Conservation (phyloP, 2,329 filamentous ascomycete species). For the Penicillium crustosum region DNA sequence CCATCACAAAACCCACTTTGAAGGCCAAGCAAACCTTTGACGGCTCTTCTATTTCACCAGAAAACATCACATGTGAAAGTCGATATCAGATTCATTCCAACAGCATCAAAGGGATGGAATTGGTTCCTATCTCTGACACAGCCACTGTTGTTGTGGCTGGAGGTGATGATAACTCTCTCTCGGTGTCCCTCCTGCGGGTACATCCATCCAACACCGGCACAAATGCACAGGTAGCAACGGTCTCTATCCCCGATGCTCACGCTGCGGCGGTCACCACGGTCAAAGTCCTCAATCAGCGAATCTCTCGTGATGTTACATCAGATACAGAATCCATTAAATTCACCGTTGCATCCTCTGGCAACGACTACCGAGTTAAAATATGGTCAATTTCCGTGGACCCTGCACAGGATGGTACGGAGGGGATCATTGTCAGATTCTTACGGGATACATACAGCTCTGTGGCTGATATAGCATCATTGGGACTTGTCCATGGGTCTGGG, state of each 20-base stretch:
- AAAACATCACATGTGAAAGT: conserved; percentile 35
- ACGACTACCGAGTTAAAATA: conserved; percentile 49
- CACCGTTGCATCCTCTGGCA: conserved; percentile 42
- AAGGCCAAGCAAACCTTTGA: conserved; percentile 26
- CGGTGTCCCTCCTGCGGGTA: conserved; percentile 50
- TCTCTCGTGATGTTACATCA: background rate
- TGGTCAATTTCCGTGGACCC: conserved; percentile 40
- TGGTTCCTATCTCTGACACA: conserved; percentile 32
- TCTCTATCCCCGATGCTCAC: conserved; percentile 45
- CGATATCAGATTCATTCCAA: conserved; percentile 69
- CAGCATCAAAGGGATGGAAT: conserved; percentile 64
- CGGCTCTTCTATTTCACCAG: conserved; percentile 17
- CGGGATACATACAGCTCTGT: conserved; percentile 49
- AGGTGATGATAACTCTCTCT: conserved; percentile 84
- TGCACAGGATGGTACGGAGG: conserved; percentile 17
- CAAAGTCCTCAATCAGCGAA: conserved; percentile 29
- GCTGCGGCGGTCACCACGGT: conserved; percentile 46
- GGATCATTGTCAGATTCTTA: conserved; percentile 27
- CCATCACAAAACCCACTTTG: conserved; percentile 21
- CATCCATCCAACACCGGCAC: conserved; percentile 6
- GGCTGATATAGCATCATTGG: conserved; percentile 56
- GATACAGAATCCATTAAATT: conserved; percentile 16
- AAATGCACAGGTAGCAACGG: conserved; percentile 28
- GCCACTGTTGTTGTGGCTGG: conserved; percentile 65
- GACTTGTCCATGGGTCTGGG: conserved; percentile 31